Conservation (phyloP, 2,329 filamentous ascomycete genomes). For the Drechslerella coelobrocha region DNA sequence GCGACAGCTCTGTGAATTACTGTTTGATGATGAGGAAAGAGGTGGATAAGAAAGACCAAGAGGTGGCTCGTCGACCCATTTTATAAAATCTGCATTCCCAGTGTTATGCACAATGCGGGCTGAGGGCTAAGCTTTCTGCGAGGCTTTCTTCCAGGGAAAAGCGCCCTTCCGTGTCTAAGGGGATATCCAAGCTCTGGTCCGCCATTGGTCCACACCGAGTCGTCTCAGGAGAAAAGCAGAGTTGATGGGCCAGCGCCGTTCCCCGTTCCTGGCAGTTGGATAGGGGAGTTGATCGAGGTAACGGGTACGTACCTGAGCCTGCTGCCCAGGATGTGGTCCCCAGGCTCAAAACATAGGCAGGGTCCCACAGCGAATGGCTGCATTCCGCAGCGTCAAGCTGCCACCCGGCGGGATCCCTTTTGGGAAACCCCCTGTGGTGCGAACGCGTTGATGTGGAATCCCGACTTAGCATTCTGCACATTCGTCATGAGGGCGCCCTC, state of each 20-base stretch:
- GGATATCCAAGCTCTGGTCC: conserved; percentile 26
- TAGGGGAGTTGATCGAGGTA: conserved; percentile 45
- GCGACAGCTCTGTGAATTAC: conserved; percentile 45
- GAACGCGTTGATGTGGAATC: conserved; percentile 34
- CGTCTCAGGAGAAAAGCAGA: conserved; percentile 36
- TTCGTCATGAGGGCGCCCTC: conserved; percentile 49
- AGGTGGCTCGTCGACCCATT: conserved; percentile 49
- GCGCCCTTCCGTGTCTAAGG: conserved; percentile 43
- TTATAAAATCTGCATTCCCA: conserved; percentile 50
- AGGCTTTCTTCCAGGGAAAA: conserved; percentile 10
- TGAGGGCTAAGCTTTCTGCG: conserved; percentile 48
- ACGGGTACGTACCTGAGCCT: conserved; percentile 41
- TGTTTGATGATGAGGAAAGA: conserved; percentile 41
- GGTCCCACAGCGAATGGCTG: conserved; percentile 43
- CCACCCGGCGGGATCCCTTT: conserved; percentile 22
- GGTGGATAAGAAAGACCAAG: conserved; percentile 21
- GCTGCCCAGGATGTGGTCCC: conserved; percentile 30
- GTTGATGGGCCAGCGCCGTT: conserved; percentile 28
- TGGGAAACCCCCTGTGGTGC: not conserved
- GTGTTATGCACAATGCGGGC: conserved; percentile 26
- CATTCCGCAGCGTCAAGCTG: conserved; percentile 42
- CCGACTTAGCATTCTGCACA: conserved; percentile 45
- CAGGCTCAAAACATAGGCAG: conserved; percentile 35
- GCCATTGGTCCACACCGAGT: conserved; percentile 39
- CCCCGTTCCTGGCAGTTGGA: conserved; percentile 47